Conservation (phyloP, 129 eudicot genomes). For the Silybum marianum region DNA sequence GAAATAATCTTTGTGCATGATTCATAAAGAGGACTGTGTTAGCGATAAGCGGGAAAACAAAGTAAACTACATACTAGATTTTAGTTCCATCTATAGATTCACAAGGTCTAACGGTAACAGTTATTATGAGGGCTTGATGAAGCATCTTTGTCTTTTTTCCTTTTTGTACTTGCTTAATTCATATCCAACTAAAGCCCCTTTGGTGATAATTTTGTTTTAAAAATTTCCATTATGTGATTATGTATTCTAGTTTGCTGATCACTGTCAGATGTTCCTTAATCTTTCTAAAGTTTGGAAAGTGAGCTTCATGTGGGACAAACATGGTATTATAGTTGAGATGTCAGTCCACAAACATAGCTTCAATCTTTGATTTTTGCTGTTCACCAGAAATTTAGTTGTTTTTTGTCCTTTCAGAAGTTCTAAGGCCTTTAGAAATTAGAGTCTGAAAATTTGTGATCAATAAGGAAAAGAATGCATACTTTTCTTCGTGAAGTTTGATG, state of each 20-base stretch:
- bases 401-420: neutral
- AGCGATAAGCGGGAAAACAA: constrained; percentile 3
- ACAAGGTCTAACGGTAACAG: neutral
- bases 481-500: neutral
- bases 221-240: constrained; percentile 7
- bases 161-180: neutral
- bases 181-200: neutral
- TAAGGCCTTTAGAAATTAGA: neutral
- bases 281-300: neutral
- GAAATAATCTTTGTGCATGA: neutral
- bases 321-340: neutral
- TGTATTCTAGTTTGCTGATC: neutral
- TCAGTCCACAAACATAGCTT: neutral
- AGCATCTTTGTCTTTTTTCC: neutral
- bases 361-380: neutral
- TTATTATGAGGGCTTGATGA: neutral
- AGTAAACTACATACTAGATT: neutral
- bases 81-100: neutral
- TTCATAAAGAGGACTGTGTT: constrained; percentile 1
- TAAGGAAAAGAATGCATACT: neutral
- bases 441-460: neutral
- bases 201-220: constrained; percentile 6
- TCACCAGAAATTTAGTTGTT: neutral
- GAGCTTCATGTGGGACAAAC: neutral
- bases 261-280: constrained; percentile 8